These are phyloP conservation scores for Erysimum cheiri DNA, from an alignment of 441 rosid genomes.

Conservation along the genomic window DNA sequence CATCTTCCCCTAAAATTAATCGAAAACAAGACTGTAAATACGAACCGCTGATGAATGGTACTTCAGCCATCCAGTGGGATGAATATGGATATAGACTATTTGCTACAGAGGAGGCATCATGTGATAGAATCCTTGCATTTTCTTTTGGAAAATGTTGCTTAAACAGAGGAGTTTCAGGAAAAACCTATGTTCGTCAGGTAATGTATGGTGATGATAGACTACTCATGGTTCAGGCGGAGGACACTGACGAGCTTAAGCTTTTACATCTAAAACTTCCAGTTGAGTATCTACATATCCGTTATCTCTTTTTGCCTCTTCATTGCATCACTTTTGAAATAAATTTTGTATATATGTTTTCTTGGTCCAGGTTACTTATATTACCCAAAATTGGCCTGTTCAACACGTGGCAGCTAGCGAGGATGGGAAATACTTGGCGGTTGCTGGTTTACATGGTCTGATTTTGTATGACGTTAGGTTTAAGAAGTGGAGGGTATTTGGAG, in stretches of 20 bases:
- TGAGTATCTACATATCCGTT: conserved; percentile 47
- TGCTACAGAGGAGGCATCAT: conserved; percentile 87
- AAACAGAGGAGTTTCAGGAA: conserved; percentile 94
- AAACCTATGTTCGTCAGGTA: conserved; percentile 92
- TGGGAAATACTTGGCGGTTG: conserved; percentile 94
- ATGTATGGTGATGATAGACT: conserved; percentile 96
- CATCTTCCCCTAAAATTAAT: conserved; percentile 78
- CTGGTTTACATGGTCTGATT: conserved; percentile 93
- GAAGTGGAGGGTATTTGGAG: conserved; percentile 98
- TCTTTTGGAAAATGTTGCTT: conserved; percentile 98
- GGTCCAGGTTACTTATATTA: conserved; percentile 80
- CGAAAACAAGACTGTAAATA: conserved; percentile 77
- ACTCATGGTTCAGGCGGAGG: conserved; percentile 97
- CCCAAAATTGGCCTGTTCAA: conserved; percentile 98
- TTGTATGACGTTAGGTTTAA: conserved; percentile 84
- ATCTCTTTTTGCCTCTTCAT: conserved; percentile 34
- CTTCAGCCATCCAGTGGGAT: conserved; percentile 95
- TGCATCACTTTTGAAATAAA: conserved; percentile 41
- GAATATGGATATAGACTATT: conserved; percentile 92
- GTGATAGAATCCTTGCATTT: conserved; percentile 90
- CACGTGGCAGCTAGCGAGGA: conserved; percentile 99
- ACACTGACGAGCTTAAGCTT: conserved; percentile 90
- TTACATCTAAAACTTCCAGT: conserved; percentile 97
- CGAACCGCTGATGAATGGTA: conserved; percentile 92
- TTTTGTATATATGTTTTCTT: conserved; percentile 35